These are phyloP conservation scores for Rostrohypoxylon terebratum DNA, from an alignment of 495 filamentous ascomycete genomes.

Conservation along the genomic window DNA sequence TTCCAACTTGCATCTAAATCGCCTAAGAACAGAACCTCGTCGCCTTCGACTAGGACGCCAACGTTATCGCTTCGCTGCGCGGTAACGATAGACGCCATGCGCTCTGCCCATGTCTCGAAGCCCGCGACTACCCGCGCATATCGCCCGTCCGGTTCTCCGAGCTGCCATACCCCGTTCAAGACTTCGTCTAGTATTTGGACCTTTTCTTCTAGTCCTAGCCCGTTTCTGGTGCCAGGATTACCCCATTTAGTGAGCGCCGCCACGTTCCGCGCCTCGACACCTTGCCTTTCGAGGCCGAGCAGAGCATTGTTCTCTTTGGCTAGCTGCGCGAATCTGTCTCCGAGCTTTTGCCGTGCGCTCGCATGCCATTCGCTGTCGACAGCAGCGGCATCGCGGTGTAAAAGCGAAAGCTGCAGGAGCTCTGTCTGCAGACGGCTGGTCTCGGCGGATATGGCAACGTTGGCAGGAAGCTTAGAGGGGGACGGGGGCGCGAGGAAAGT, in stretches of 20 bases:
- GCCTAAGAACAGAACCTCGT: conserved; percentile 54
- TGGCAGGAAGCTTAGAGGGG: conserved; percentile 64
- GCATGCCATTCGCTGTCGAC: conserved; percentile 57
- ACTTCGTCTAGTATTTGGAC: conserved; percentile 64
- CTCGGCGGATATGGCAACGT: conserved; percentile 68
- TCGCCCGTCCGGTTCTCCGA: conserved; percentile 62
- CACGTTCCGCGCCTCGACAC: conserved; percentile 53
- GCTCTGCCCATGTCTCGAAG: conserved; percentile 65
- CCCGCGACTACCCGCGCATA: conserved; percentile 59
- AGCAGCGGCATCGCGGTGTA: conserved; percentile 64
- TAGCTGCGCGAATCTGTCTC: conserved; percentile 55
- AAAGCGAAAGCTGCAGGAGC: conserved; percentile 76
- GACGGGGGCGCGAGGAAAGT: conserved; percentile 64
- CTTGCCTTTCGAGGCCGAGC: conserved; percentile 45
- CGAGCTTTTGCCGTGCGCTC: conserved; percentile 59
- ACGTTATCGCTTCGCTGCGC: conserved; percentile 47
- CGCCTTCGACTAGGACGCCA: conserved; percentile 40
- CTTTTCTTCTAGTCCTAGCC: conserved; percentile 59
- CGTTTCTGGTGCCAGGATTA: conserved; percentile 29
- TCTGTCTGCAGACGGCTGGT: conserved; percentile 74
- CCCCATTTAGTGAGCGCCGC: conserved; percentile 56
- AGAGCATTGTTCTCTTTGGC: conserved; percentile 51
- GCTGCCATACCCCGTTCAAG: conserved; percentile 61
- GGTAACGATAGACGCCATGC: conserved; percentile 55
- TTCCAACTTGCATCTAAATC: conserved; percentile 57